Conservation (phyloP, 1,284 basidiomycete genomes). For the Mycosarcoma maydis region DNA sequence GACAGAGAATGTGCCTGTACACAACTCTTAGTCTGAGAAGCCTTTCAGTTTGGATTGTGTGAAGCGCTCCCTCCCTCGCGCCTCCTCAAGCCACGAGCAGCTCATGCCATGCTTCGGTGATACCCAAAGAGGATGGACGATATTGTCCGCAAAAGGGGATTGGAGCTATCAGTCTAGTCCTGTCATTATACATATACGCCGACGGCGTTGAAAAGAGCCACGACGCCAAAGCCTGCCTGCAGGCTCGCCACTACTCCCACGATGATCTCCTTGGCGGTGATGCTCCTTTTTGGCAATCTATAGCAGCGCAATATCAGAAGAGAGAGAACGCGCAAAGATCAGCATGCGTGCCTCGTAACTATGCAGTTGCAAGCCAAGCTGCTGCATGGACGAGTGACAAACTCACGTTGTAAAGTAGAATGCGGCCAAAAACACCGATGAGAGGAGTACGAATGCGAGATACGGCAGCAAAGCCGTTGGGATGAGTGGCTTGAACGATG, state of each 20-base stretch:
- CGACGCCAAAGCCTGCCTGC: constrained; percentile 57
- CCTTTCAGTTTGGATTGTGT: too few species aligned
- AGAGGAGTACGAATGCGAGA: constrained; percentile 49
- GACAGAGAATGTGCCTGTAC: too few species aligned
- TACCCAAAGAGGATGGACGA: constrained; percentile 7
- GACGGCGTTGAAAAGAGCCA: constrained; percentile 62
- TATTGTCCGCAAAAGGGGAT: constrained; percentile 8
- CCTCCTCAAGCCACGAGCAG: too few species aligned
- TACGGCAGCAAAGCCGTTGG: constrained; percentile 46
- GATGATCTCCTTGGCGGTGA: constrained; percentile 37
- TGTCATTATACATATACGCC: constrained; percentile 56
- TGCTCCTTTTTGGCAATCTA: constrained; percentile 47
- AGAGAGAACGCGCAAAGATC: neutral
- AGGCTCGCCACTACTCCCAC: constrained; percentile 46
- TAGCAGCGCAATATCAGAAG: neutral
- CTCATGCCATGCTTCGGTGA: too few species aligned
- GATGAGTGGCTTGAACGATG: constrained; percentile 40
- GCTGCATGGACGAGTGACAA: neutral
- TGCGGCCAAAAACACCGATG: constrained; percentile 49
- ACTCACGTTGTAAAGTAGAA: constrained; percentile 63
- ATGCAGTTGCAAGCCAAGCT: too few species aligned
- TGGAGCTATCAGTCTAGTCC: too few species aligned
- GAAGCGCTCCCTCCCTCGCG: too few species aligned
- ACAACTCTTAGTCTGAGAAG: too few species aligned
- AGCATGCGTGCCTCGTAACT: neutral